Conservation (phyloP, 192 early-diverging fungal genomes). For the Neocallimastix lanati region DNA sequence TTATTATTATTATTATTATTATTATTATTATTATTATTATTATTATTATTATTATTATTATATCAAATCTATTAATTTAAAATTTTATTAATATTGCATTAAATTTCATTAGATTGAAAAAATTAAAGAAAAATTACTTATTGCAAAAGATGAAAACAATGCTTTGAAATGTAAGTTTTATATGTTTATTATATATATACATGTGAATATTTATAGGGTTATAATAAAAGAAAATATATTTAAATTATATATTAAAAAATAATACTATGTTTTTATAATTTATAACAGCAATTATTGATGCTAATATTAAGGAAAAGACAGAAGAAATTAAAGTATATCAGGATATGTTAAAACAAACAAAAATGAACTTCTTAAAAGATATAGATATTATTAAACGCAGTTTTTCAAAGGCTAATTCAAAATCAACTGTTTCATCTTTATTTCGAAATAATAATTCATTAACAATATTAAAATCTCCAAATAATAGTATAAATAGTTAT, state of each 20-base stretch:
- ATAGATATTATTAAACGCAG: background rate
- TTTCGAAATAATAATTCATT: background rate
- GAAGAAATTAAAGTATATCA: background rate
- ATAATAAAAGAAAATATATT: no score
- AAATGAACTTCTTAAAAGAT: background rate
- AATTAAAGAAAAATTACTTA: background rate
- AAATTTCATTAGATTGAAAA: background rate
- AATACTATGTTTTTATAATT: no score
- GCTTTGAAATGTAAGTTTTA: background rate
- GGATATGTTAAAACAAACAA: background rate
- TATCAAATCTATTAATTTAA: no score
- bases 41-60: no score
- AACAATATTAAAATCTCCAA: background rate
- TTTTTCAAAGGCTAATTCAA: background rate
- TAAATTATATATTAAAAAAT: no score
- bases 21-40: no score
- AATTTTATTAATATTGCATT: no score
- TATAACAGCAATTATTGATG: background rate
- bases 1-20: no score
- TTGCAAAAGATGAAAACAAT: background rate
- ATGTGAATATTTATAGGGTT: no score
- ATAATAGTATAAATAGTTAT: background rate
- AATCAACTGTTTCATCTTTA: background rate
- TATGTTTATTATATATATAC: background rate
- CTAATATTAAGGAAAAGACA: background rate